Base-by-base conservation (phyloP, 371 early-diverging fungal genomes). In the Mortierella sp. region DNA sequence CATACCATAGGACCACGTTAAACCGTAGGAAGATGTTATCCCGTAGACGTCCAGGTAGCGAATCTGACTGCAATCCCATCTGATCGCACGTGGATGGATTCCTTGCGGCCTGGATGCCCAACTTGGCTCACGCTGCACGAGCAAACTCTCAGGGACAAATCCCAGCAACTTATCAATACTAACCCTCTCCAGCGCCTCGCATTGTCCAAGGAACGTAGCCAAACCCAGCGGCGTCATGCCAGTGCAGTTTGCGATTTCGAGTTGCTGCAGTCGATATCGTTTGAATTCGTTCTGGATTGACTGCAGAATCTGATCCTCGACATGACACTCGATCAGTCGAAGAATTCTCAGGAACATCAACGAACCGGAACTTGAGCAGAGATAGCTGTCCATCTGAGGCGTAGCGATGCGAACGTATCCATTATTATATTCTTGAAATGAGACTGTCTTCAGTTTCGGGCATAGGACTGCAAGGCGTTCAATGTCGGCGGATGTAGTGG, bases 61-160 rank as follows among this genome's bases (percentile, higher is more conserved):
- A 19, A 70, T 61, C 32, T 57, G 51, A 21, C 26, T 39, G 34
- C 70, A 70, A 4, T 42, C 53, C 70, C 70, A 70, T 23, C 30
- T 37, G 21, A 70, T 56, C 4, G 57, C 32, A 2, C 37, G 44
- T 17, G 63, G 14, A 27, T 57, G 44, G 19, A 21, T 19, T 21
- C 44, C 44, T 44, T 44, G 44, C 9, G 44, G 44, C 17, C 44
- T 21, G 21, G 44, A 44, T 0, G 19, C 7, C 44, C 9, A 2
- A 21, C 23, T 17, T 8, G 24, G n/a, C 27, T 26, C 30, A 8
- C 59, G 31, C 19, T 21, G 26, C 6, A 39, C 23, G 11, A 37
- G 41, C 43, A 31, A 9, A 14, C 47, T 11, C 7, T 6, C 17
- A 0, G 19, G 48, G 2, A 42, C 24, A 14, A 17, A 21, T 5